Conservation (phyloP, 192 early-diverging fungal species). For the Linnemannia schmuckeri region DNA sequence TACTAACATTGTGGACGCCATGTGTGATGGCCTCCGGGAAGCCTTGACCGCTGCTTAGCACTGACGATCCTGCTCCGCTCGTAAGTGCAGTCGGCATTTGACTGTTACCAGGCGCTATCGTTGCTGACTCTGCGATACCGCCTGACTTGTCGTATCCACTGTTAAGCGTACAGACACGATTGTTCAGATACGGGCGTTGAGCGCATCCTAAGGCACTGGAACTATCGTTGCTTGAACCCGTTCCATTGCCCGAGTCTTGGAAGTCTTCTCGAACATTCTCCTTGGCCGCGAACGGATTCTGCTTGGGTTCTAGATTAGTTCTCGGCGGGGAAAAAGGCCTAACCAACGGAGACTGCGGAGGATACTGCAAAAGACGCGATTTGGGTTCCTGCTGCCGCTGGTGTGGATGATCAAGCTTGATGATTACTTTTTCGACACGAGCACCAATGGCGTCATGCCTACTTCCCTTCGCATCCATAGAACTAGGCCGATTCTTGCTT, state of each 20-base stretch:
- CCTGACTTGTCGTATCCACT: neutral
- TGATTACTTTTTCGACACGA: neutral
- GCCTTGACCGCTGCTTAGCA: neutral
- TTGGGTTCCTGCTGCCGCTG: neutral
- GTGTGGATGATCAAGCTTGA: conserved; percentile 17
- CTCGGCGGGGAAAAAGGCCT: neutral
- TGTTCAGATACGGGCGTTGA: conserved; percentile 27
- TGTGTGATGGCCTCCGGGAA: neutral
- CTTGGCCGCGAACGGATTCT: neutral
- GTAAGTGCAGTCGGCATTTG: neutral
- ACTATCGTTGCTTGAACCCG: neutral
- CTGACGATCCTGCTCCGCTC: too few species aligned
- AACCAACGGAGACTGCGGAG: neutral
- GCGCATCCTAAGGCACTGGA: conserved; percentile 25
- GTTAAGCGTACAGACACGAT: neutral
- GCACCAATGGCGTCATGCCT: neutral
- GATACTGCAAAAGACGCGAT: neutral
- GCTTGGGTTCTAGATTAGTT: neutral
- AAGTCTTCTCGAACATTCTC: neutral
- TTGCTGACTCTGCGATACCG: neutral
- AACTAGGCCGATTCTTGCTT: conserved; percentile 24
- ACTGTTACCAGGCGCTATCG: neutral
- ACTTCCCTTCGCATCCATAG: conserved; percentile 16
- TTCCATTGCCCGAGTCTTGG: too few species aligned
- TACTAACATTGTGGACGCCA: conserved; percentile 3